Base-by-base conservation (phyloP, 2,329 filamentous ascomycete genomes). In the Diaporthe sp. region DNA sequence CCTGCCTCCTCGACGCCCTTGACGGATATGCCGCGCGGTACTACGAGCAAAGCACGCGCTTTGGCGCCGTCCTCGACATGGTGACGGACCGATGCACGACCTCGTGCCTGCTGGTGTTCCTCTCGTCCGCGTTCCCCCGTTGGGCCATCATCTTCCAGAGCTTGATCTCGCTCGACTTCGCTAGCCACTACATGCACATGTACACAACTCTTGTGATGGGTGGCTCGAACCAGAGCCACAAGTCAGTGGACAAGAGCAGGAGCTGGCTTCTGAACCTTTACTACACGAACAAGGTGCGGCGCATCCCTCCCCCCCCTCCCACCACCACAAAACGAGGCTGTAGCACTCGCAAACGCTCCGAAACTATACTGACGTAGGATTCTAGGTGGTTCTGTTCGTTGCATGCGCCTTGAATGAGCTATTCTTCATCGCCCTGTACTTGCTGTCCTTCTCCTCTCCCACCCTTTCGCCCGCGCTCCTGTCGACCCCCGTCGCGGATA, bases 121-220 rank as follows among this genome's bases (percentile, higher is more conserved):
- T 99, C 77, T 95, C 95, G 54, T 97, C 95, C 19, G 97, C 97
- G 28, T 99, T 97, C 86, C 97, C 97, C 6, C 91, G 96, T 74
- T 98, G 95, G 93, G 92, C 95, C 77, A 95, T 98, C 79, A 82
- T 98, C 75, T 99, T 99, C 89, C 97, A 99, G 87, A 91, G 93
- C 58, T 86, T 99, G 81, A 98, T 99, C 84, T 94, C 93, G 72
- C 86, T 99, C 80, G 97, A 99, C 84, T 89, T 99, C 77, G 94
- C 97, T 38, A 98, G 95, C 83, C 97, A 99, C 85, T 99, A 98
- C 83, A 96, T 98, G 88, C 97, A 99, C 87, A 99, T 99, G 97
- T 98, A 97, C 83, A 95, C 96, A 17, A 98, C 95, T 0, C 87
- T 98, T 80, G 92, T 93, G 77, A 97, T 98, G 91, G 95, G 94